Evolutionary conservation across 2,329 filamentous ascomycete species (phyloP), one percentile per base, ranked within the genome.

Genomic region (Corinectria fuckeliana): DNA sequence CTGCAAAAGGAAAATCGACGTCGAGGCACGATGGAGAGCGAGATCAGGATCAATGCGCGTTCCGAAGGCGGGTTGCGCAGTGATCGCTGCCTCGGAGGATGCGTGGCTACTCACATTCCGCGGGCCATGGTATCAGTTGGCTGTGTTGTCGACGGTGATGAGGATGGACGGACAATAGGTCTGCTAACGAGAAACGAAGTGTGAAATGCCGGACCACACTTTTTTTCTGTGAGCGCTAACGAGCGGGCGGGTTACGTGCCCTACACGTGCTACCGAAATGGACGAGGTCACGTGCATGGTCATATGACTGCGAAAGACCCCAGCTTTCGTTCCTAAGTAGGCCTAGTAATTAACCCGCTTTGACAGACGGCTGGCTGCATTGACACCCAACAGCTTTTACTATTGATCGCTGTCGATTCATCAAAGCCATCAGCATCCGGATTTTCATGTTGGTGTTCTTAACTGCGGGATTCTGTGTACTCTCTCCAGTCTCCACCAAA

Each of bases 81-180:
- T 47, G 60, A 65, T 50, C 9, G 13, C 36, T 58, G 21, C 3
- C 42, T 60, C 61, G 50, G 55, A 20, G n/a, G 25, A 7, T 50
- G 5, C 34, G 21, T 21, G 56, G 36, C 5, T 61, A 83, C 81
- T 82, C 76, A 84, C 81, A 83, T 86, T 85, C 86, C 86, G 79
- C 86, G 83, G 78, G 83, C 85, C 86, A 89, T 89, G 74, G 78
- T 88, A 75, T 75, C 77, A 75, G 71, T 70, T 75, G 74, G 72
- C 72, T 77, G 70, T 65, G 68, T 68, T 74, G 75, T 75, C 72
- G 74, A 62, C 67, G 68, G 72, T 75, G 75, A 72, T 69, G 71
- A 71, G 68, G 69, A 71, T 67, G 67, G 68, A 71, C 63, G 32
- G 48, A 18, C 42, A n/a, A 69, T 60, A 58, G 66, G 63, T 63